Base-by-base conservation (phyloP, 805 yeast species). In the Sungouiozyma ichnusensis region DNA sequence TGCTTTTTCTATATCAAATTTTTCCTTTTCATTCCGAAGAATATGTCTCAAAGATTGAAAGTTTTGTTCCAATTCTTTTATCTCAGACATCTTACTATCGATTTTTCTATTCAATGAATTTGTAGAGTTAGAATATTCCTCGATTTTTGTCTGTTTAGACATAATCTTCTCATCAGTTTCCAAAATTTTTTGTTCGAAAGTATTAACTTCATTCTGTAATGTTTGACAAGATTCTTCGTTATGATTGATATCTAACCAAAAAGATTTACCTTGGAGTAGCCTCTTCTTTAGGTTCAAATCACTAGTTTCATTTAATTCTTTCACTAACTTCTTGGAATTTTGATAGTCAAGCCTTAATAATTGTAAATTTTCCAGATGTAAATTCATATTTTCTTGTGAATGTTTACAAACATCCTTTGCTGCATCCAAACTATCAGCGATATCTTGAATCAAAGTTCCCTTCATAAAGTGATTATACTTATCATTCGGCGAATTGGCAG, bases 401-500 rank as follows among this genome's bases (percentile, higher is more conserved):
- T 46, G 51, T 14, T 47, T 48, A 17, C 57, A 46, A 36, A 69
- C 68, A 1, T 50, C 50, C 35, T 58, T 65, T 3, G 76, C 65
- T 6, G 58, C 56, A 16, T 60, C 66, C 44, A 77, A 70, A 53
- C 80, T 77, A 14, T 67, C 69, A 32, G 72, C 62, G n/a, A 81
- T 77, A 36, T 79, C 84, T 43, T 78, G 79, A 38, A 83, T 71
- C 52, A 79, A 69, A 2, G 94, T 79, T 31, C 95, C 96, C 40
- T 74, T 74, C 84, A 82, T 80, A 57, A 90, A 85, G 55, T 76
- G 79, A 14, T 71, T 69, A 59, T 79, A 92, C 60, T 87, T 85
- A 38, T 74, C 80, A 31, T 69, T 69, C 45, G 85, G 82, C 3
- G 85, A 72, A 3, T 92, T 77, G 27, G 80, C 76, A 1, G 94